Base-by-base conservation (phyloP, 495 filamentous ascomycete species). In the Talaromyces proteolyticus region DNA sequence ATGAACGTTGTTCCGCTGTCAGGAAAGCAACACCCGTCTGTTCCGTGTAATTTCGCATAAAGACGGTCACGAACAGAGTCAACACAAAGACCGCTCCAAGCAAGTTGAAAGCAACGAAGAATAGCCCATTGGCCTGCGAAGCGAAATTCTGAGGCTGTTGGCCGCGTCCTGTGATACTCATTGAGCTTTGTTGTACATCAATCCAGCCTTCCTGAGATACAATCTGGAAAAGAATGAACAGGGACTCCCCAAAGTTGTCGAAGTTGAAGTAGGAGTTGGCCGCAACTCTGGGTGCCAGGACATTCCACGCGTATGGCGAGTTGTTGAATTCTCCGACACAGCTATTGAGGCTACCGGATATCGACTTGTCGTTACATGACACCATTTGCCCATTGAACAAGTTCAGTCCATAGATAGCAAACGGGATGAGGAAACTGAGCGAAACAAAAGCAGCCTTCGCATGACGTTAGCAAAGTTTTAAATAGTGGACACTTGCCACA, bases 41-140 rank as follows among this genome's bases (percentile, higher is more conserved):
- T 70, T 99, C 93, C 3, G 93, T 97, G 71, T 97, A 97, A 64
- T 94, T 97, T 40, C 93, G 87, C 94, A 99, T 99, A 66, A 99
- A 99, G 43, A 99, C 93, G 53, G 93, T 96, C 26, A 97, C 93
- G 63, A 99, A 99, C 60, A 99, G 73, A 2, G 94, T 99, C 67
- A 99, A 74, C 44, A 99, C 89, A 72, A 99, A 99, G 60, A 99
- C 94, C 2, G 94, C 88, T 20, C 90, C 91, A 51, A 99, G 78
- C 55, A 99, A 79, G 65, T 99, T 99, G 81, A 97, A 99, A 11
- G 89, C 78, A 43, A 99, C 81, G 65, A 97, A 95, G 77, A 96
- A 97, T 19, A 96, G 55, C 2, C 87, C 92, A 55, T 97, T 96
- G 19, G 84, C 89, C 56, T 91, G 87, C 3, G 84, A 79, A 4